These are phyloP conservation scores for Trichoderma virens DNA, from an alignment of 495 filamentous ascomycete species.

Conservation along the genomic window DNA sequence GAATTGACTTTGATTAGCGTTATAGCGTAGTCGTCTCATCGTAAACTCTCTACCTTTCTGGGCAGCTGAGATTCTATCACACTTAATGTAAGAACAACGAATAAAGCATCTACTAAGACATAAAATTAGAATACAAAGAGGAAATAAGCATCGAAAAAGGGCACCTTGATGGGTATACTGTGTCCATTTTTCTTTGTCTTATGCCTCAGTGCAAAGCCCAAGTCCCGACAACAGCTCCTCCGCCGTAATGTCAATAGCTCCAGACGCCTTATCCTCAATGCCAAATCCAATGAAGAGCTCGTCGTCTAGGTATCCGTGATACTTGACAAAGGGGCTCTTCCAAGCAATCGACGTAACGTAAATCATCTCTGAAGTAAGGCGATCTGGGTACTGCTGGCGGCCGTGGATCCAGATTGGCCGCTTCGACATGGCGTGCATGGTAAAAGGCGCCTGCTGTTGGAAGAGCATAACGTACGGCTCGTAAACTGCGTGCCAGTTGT, in stretches of 20 bases:
- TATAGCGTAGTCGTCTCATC: neutral
- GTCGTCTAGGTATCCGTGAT: conserved; percentile 45
- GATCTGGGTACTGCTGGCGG: conserved; percentile 20
- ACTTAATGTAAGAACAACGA: neutral
- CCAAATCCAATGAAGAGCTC: conserved; percentile 42
- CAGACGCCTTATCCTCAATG: conserved; percentile 37
- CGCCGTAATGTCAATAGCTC: conserved; percentile 38
- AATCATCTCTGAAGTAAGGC: conserved; percentile 35
- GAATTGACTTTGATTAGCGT: neutral
- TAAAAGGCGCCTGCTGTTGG: conserved; percentile 36
- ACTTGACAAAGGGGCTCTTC: conserved; percentile 33
- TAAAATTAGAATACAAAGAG: no score
- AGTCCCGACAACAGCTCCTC: conserved; percentile 37
- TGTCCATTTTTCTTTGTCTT: neutral
- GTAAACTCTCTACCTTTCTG: neutral
- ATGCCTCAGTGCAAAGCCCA: conserved; percentile 22
- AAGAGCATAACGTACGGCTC: conserved; percentile 49
- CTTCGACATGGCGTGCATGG: conserved; percentile 38
- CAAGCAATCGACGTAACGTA: conserved; percentile 47
- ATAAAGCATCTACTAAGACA: no score
- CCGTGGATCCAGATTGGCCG: conserved; percentile 47
- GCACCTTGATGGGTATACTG: neutral
- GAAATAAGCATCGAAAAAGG: neutral
- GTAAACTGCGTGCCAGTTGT: conserved; percentile 38
- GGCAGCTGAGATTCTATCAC: neutral